Evolutionary conservation across 495 filamentous ascomycete genomes (phyloP), one percentile per base, ranked within the genome.

Genomic region (Podospora anserina): DNA sequence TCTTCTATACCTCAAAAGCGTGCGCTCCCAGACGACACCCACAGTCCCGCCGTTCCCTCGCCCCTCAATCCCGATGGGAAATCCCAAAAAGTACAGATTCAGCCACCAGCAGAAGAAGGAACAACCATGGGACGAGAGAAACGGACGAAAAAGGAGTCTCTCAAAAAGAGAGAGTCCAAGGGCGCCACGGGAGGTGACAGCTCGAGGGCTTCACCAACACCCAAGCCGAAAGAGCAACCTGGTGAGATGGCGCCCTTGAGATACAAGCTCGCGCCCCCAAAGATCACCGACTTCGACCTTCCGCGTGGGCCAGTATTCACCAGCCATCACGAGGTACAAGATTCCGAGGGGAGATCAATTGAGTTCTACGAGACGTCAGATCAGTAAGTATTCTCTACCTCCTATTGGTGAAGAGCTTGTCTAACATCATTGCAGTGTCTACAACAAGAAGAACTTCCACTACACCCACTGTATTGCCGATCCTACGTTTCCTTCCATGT

Each of bases 381-480:
- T 64, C 89, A 91, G 88, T 90, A 76, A 69, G 85, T 79, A 27
- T 7, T 55, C n/a, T 57, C 15, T 7, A 49, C 27, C 75, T 62
- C 55, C 28, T 23, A 16, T 49, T 11, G 39, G 13, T 13, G 13
- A 18, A 34, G 2, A 5, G 34, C 16, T 23, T 7, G 34, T 28
- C 67, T 75, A 55, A 13, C 23, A 56, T 19, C n/a, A 19, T n/a
- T 34, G 4, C 71, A 92, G 90, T 77, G 91, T 95, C 56, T 91
- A 88, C 69, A 97, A 97, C 72, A 94, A 95, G 75, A 93, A 93
- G 78, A 91, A 88, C 56, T 98, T 91, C 71, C 90, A 92, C 53
- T 99, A 98, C 76, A 91, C 85, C 53, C 92, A 94, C 69, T 96
- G 92, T 74, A 92, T 97, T 68, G 92, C 93, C 63, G 95, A 97